Percentiles rank a stretch among this genome's conserved stretches.
phyloP scores from a whole-genome alignment of 345 rosid genomes.

The Euclidium syriacum region DNA sequence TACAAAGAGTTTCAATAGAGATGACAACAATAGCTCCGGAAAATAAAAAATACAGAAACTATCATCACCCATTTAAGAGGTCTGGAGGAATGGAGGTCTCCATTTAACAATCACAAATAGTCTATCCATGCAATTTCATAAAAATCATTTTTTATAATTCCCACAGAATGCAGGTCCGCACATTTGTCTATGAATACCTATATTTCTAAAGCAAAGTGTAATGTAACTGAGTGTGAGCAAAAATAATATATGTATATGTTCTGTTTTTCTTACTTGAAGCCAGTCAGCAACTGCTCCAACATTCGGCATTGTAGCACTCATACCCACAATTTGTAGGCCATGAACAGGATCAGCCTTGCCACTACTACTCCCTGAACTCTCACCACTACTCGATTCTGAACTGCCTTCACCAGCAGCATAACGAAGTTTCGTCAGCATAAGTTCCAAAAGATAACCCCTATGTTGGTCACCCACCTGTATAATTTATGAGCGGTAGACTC shows the following conservation, averaged over 20 bases:
- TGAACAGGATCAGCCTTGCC: constrained; percentile 72
- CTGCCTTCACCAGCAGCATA: constrained; percentile 94
- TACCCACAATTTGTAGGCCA: constrained; percentile 95
- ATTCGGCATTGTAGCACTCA: constrained; percentile 99
- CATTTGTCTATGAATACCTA: neutral
- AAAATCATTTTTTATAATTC: neutral
- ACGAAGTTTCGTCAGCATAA: constrained; percentile 91
- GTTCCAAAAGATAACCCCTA: constrained; percentile 97
- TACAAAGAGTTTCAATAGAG: neutral
- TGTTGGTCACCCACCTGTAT: constrained; percentile 88
- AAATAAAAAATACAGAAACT: neutral
- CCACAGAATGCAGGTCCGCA: neutral
- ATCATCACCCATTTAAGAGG: constrained; percentile 1
- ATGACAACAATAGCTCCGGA: constrained; percentile 13
- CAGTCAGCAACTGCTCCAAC: constrained; percentile 96
- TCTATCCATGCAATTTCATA: neutral
- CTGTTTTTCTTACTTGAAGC: constrained; percentile 73
- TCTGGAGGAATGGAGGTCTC: neutral
- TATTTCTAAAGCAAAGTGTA: neutral
- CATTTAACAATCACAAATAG: neutral
- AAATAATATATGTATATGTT: neutral
- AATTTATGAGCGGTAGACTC: constrained; percentile 18
- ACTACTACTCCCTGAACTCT: constrained; percentile 79
- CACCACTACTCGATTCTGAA: constrained; percentile 76
- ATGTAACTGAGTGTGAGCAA: constrained; percentile 1